Evolutionary conservation across 306 rosid species (phyloP).

Genomic region (Ormosia semicastrata): DNA sequence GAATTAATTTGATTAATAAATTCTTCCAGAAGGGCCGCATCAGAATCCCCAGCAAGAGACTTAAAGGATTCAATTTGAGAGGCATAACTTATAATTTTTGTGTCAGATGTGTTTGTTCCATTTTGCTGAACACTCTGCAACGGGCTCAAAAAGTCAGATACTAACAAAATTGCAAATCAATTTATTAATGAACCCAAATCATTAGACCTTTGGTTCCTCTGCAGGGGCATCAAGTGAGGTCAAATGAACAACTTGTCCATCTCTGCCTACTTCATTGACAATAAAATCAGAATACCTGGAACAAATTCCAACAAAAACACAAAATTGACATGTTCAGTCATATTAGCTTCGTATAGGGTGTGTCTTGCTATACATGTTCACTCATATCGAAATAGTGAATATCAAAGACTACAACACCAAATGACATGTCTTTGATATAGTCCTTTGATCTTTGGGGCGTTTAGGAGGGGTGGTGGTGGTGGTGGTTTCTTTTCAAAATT

Average conservation of each 20-base stretch:
- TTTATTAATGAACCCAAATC: neutral
- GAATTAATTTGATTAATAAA: slow-evolving; percentile 58
- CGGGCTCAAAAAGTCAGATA: neutral
- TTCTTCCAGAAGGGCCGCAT: slow-evolving; percentile 58
- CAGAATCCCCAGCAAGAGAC: slow-evolving; percentile 67
- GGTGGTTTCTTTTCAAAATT: too few species aligned
- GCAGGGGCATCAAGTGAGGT: slow-evolving; percentile 63
- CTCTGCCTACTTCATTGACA: slow-evolving; percentile 84
- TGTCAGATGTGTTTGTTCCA: slow-evolving; percentile 29
- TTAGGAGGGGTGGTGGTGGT: too few species aligned
- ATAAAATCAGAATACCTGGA: slow-evolving; percentile 91
- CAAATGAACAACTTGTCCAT: slow-evolving; percentile 68
- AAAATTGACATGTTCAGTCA: neutral
- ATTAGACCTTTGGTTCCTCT: slow-evolving; percentile 35
- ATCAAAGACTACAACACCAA: neutral
- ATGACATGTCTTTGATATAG: neutral
- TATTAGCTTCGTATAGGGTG: neutral
- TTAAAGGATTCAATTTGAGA: slow-evolving; percentile 70
- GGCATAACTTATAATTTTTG: slow-evolving; percentile 48
- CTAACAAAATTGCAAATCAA: neutral
- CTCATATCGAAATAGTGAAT: neutral
- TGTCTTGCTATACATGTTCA: neutral
- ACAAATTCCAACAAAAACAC: slow-evolving; percentile 21
- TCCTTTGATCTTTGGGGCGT: neutral
- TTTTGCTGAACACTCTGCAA: slow-evolving; percentile 53